A percentile compares a stretch with the other conserved stretches of the same genome.
Conservation (phyloP, 2,329 filamentous ascomycete genomes). For the Ceratocystis diversiconidia region DNA sequence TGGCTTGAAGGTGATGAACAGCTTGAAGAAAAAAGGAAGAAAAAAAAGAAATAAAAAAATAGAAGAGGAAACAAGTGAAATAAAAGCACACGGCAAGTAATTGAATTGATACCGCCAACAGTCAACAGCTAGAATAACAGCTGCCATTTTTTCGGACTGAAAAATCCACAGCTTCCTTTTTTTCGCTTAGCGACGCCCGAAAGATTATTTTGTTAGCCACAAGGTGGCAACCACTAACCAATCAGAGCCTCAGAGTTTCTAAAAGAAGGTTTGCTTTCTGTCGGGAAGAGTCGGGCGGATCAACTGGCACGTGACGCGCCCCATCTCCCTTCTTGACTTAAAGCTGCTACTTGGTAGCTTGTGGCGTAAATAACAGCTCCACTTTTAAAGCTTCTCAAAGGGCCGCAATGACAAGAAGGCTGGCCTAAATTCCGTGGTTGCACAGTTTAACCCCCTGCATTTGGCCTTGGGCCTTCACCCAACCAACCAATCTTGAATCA, state of each 20-base stretch:
- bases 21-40: slow-evolving; percentile 8
- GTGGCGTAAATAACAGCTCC: slow-evolving; percentile 2
- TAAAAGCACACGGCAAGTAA: not conserved
- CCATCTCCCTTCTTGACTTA: not conserved
- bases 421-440: slow-evolving; percentile 15
- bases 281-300: slow-evolving; percentile 17
- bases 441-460: not conserved
- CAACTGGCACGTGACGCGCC: not conserved
- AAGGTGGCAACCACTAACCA: slow-evolving; percentile 4
- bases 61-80: not conserved
- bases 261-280: not conserved
- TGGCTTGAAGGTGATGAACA: slow-evolving; percentile 12
- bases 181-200: slow-evolving; percentile 12
- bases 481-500: not conserved
- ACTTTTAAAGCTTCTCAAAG: slow-evolving; percentile 11
- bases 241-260: slow-evolving; percentile 16
- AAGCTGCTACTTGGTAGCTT: not conserved
- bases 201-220: slow-evolving; percentile 9
- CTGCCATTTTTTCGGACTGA: not conserved
- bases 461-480: not conserved
- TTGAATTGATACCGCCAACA: not conserved
- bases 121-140: not conserved
- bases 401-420: slow-evolving; percentile 5
- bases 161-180: not conserved
- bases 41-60: slow-evolving; percentile 4